These are phyloP conservation scores for Colletotrichum spinosum DNA, from an alignment of 2,329 filamentous ascomycete species.

Conservation along the genomic window DNA sequence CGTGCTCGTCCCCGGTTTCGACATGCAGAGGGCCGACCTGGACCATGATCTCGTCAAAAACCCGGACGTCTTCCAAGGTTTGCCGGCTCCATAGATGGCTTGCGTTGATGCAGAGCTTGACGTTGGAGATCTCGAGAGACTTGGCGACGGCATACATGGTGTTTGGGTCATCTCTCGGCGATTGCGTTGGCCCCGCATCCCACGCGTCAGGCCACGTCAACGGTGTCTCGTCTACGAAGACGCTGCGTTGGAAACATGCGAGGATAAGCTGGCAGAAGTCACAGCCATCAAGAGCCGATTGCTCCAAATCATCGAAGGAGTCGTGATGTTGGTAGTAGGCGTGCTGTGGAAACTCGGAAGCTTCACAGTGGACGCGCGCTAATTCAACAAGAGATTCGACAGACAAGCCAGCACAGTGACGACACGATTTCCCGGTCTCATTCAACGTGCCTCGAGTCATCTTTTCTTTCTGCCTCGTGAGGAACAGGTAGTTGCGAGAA, in stretches of 20 bases:
- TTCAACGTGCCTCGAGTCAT: too few relatives aligned
- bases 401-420: not conserved
- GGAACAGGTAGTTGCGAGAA: too few relatives aligned
- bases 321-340: conserved; percentile 4
- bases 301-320: conserved; percentile 3
- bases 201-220: conserved; percentile 2
- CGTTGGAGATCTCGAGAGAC: not conserved
- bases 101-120: conserved; percentile 15
- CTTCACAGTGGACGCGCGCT: not conserved
- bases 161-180: not conserved
- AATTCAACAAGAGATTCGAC: conserved; percentile 5
- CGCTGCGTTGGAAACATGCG: not conserved
- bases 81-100: not conserved
- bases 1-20: not conserved
- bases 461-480: too few relatives aligned
- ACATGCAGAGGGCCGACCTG: conserved; percentile 3
- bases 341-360: not conserved
- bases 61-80: not conserved
- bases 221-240: not conserved
- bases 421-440: not conserved
- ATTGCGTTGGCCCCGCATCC: not conserved
- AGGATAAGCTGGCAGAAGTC: conserved; percentile 9
- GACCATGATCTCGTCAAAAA: conserved; percentile 18
- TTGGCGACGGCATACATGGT: conserved; percentile 16
- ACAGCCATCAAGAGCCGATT: conserved; percentile 1